Evolutionary conservation across 495 filamentous ascomycete species (phyloP).

Genomic region (Articulospora tetracladia): DNA sequence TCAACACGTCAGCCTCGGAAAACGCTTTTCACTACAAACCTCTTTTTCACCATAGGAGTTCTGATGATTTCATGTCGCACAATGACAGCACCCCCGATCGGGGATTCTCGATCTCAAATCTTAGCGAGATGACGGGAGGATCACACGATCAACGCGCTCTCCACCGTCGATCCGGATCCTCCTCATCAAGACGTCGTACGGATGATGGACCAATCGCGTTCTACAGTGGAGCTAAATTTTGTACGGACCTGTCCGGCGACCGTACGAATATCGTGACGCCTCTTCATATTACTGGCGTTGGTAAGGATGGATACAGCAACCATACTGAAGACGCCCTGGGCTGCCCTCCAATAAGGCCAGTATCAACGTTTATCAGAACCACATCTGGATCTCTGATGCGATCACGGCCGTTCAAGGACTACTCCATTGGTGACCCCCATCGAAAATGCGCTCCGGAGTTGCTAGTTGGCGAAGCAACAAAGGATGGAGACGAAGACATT

Average conservation of each 20-base stretch:
- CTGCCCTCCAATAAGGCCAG: background rate
- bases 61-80: slow-evolving; percentile 17
- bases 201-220: slow-evolving; percentile 75
- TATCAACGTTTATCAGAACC: slow-evolving; percentile 22
- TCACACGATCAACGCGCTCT: background rate
- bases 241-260: slow-evolving; percentile 72
- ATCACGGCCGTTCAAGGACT: slow-evolving; percentile 38
- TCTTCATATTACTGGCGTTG: slow-evolving; percentile 35
- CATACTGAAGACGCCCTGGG: slow-evolving; percentile 22
- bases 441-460: background rate
- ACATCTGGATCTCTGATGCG: slow-evolving; percentile 40
- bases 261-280: slow-evolving; percentile 33
- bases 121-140: slow-evolving; percentile 3
- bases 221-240: slow-evolving; percentile 71
- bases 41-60: slow-evolving; percentile 48
- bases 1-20: background rate
- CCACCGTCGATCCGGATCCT: slow-evolving; percentile 22
- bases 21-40: slow-evolving; percentile 58
- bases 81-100: slow-evolving; percentile 1
- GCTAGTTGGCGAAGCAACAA: slow-evolving; percentile 19
- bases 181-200: slow-evolving; percentile 31
- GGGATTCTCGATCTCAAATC: background rate
- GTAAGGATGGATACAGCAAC: slow-evolving; percentile 23
- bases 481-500: slow-evolving; percentile 25
- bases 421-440: slow-evolving; percentile 3